A percentile compares a stretch with the other conserved stretches of the same genome.
Evolutionary conservation across 768 basidiomycete genomes (phyloP).

Genomic region (Neoboletus brunneissimus): DNA sequence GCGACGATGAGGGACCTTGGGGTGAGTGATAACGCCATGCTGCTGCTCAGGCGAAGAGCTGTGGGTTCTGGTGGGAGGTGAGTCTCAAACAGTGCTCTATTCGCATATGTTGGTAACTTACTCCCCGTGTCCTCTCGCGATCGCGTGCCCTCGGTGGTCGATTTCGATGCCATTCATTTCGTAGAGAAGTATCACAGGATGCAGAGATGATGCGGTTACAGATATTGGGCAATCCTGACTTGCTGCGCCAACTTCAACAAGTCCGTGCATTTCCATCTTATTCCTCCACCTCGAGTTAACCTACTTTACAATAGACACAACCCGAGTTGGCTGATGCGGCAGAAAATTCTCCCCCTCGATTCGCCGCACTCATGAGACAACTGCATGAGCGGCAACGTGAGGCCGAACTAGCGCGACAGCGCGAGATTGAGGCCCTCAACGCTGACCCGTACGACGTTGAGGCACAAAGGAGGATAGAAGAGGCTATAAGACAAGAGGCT

Average conservation of each 20-base stretch:
- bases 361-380: constrained; percentile 69
- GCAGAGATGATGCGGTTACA: constrained; percentile 90
- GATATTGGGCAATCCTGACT: constrained; percentile 74
- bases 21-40: constrained; percentile 57
- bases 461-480: constrained; percentile 91
- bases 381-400: constrained; percentile 53
- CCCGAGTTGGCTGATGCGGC: constrained; percentile 82
- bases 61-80: constrained; percentile 42
- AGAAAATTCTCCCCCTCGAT: constrained; percentile 62
- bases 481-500: constrained; percentile 84
- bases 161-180: background rate
- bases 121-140: background rate
- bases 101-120: background rate
- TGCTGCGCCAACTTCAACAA: constrained; percentile 71
- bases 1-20: constrained; percentile 67
- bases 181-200: constrained; percentile 71
- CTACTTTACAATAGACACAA: constrained; percentile 47
- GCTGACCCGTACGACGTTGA: constrained; percentile 90
- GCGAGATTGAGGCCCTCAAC: constrained; percentile 67
- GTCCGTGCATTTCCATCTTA: constrained; percentile 35
- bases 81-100: background rate
- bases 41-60: constrained; percentile 65
- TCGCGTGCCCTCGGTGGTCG: background rate
- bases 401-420: constrained; percentile 54
- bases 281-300: background rate